Base-by-base conservation (phyloP, 176 grass and related monocot species). In the Areca catechu region DNA sequence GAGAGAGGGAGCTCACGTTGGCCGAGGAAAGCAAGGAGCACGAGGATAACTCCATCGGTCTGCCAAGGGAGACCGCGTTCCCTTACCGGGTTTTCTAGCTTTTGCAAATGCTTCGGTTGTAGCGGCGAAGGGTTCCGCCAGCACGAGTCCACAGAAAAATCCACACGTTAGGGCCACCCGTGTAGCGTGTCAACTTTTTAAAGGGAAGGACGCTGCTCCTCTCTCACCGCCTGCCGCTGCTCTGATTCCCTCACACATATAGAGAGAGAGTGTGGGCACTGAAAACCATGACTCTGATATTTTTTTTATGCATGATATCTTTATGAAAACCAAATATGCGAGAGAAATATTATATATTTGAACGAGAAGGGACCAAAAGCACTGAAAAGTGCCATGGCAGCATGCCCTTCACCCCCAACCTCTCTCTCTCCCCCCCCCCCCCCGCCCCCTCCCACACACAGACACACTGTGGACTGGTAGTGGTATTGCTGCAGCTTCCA, bases 351-450 rank as follows among this genome's bases (percentile, higher is more conserved):
- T 67, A 51, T 67, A 50, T 56, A 56, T 51, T 67, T 67, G 51
- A 67, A 67, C 47, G 65, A 34, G 65, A 34, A 67, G 65, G 19
- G 51, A 67, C 51, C 65, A 67, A 67, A 51, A 34, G 50, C 37
- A 37, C 19, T 22, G 51, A 30, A 67, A 67, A 67, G 65, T 67
- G 37, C 65, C 51, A 43, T 37, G n/a, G 18, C 25, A 21, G 29
- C 64, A 16, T 15, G 19, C 12, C 16, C 63, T n/a, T 9, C 49
- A 20, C n/a, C 23, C 7, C 17, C 4, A 3, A 15, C 15, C 22
- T 29, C 43, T 63, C 59, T 24, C 23, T 4, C 22, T 24, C 22
- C 7, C 61, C 18, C 48, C 25, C 61, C 25, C 47, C 48, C 24
- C 4, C 60, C 16, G 7, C n/a, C n/a, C n/a, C n/a, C n/a, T n/a